Conservation (phyloP, 208 protist species). For the Porcisia deanei region DNA sequence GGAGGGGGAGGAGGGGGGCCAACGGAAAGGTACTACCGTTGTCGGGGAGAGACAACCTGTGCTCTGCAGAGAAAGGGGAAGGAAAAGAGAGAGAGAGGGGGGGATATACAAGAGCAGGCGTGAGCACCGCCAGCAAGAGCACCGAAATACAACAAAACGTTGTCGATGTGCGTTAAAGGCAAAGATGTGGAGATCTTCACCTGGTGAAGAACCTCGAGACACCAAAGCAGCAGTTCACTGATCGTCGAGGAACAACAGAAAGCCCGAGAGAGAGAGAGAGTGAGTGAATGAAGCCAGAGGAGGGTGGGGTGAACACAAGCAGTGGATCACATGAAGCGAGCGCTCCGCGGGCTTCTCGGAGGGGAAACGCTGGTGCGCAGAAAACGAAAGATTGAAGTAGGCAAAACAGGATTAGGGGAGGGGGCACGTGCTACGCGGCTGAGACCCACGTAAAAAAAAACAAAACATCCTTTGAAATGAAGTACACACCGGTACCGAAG, state of each 20-base stretch:
- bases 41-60: background rate
- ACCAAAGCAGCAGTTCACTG: background rate
- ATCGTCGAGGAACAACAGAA: background rate
- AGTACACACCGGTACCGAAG: background rate
- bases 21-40: background rate
- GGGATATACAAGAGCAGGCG: background rate
- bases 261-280: background rate
- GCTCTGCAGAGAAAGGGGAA: background rate
- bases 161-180: background rate
- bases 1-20: background rate
- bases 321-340: background rate
- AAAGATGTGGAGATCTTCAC: background rate
- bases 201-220: background rate
- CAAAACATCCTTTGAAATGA: background rate
- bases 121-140: background rate
- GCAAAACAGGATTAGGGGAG: background rate
- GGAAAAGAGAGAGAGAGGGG: background rate
- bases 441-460: background rate
- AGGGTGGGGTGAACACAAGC: background rate
- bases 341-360: background rate
- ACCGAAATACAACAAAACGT: background rate
- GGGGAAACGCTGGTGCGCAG: background rate
- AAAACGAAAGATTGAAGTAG: background rate
- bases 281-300: background rate
- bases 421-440: background rate